Evolutionary conservation across 768 basidiomycete genomes (phyloP).

Genomic region (Austroboletus eburneus): DNA sequence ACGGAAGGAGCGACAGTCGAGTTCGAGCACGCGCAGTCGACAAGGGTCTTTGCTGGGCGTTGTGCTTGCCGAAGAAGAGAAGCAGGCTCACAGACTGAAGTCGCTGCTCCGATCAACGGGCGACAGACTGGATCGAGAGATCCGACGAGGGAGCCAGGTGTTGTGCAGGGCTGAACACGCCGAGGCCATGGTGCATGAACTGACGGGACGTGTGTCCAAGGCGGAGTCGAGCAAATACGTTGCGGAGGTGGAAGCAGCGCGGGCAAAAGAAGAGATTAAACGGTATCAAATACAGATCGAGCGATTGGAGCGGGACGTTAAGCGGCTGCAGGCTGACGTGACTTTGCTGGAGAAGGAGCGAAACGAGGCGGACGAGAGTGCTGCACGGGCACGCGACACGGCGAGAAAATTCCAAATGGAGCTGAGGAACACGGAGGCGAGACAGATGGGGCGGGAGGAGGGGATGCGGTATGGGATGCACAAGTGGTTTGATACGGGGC

Average conservation of each 20-base stretch:
- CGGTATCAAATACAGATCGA: slow-evolving; percentile 46
- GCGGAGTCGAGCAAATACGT: slow-evolving; percentile 41
- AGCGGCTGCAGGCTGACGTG: slow-evolving; percentile 30
- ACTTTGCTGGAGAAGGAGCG: slow-evolving; percentile 34
- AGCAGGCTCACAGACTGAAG: slow-evolving; percentile 53
- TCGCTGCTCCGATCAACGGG: slow-evolving; percentile 46
- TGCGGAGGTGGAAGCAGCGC: slow-evolving; percentile 37
- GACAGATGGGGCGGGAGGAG: slow-evolving; percentile 42
- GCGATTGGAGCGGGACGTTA: slow-evolving; percentile 41
- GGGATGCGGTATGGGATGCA: slow-evolving; percentile 38
- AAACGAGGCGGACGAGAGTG: slow-evolving; percentile 41
- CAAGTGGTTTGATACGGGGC: slow-evolving; percentile 43
- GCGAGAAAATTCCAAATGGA: slow-evolving; percentile 41
- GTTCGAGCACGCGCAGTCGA: slow-evolving; percentile 37
- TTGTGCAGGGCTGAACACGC: slow-evolving; percentile 48
- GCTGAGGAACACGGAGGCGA: slow-evolving; percentile 42
- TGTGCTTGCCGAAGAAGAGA: slow-evolving; percentile 51
- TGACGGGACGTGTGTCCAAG: slow-evolving; percentile 33
- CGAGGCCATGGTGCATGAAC: slow-evolving; percentile 44
- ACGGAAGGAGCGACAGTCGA: slow-evolving; percentile 30
- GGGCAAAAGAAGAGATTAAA: slow-evolving; percentile 44
- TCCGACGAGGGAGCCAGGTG: slow-evolving; percentile 49
- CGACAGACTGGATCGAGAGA: slow-evolving; percentile 55
- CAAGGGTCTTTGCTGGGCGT: slow-evolving; percentile 37
- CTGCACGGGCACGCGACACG: slow-evolving; percentile 40